Evolutionary conservation across 2,329 filamentous ascomycete genomes (phyloP).

Genomic region (Exserohilum rostratum): DNA sequence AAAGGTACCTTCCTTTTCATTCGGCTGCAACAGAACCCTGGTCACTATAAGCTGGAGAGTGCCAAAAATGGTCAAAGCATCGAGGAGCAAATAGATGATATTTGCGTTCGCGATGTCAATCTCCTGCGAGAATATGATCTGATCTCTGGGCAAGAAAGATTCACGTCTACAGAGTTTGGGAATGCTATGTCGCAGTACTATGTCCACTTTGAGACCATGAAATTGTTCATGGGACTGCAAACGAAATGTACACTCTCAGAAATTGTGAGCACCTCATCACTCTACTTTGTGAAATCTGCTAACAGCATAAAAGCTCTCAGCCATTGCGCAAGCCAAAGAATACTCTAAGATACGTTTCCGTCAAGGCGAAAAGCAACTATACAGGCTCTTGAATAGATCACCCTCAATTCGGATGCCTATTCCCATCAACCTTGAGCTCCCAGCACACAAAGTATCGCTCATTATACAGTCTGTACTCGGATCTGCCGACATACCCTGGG

Average conservation of each 20-base stretch:
- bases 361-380: conserved; percentile 69
- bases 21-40: conserved; percentile 72
- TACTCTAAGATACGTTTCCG: conserved; percentile 76
- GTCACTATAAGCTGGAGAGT: conserved; percentile 70
- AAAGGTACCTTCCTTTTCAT: conserved; percentile 78
- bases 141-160: conserved; percentile 55
- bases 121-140: conserved; percentile 67
- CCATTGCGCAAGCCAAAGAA: conserved; percentile 71
- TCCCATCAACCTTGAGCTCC: conserved; percentile 67
- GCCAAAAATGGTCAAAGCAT: conserved; percentile 57
- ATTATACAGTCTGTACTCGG: conserved; percentile 79
- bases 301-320: conserved; percentile 63
- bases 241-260: conserved; percentile 66
- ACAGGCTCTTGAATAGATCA: conserved; percentile 74
- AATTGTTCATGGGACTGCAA: conserved; percentile 67
- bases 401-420: conserved; percentile 73
- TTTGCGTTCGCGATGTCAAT: conserved; percentile 72
- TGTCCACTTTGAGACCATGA: conserved; percentile 81
- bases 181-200: conserved; percentile 85
- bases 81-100: conserved; percentile 70
- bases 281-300: neutral
- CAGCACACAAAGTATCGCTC: conserved; percentile 77
- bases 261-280: conserved; percentile 61
- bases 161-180: conserved; percentile 74
- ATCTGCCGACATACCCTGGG: conserved; percentile 60